Evolutionary conservation across 2,329 filamentous ascomycete genomes (phyloP), one percentile per base, ranked within the genome.

Genomic region (Elsinoe ampelina): DNA sequence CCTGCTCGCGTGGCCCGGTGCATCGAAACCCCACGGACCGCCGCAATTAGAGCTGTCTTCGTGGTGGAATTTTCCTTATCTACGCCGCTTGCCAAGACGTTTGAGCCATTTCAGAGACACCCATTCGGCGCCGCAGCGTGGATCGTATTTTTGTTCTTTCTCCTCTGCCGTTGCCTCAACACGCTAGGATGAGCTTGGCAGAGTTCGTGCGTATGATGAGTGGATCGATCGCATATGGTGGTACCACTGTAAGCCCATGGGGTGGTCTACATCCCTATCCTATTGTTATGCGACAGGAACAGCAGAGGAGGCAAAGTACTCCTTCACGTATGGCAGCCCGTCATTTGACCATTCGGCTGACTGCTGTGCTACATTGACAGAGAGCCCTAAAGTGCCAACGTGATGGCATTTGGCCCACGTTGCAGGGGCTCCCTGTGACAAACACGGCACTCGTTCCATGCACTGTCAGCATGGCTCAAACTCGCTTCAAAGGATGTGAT

Each of bases 81-180:
- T 52, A 52, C 35, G 48, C 48, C 45, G 45, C 45, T 50, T 34
- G 48, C 48, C 48, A 52, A 52, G 48, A 36, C 48, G 45, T 50
- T 50, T 34, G 45, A 50, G 45, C 48, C 32, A 36, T 52, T 52
- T 52, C 48, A 26, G 35, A 39, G 19, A 36, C 35, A 39, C 26
- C 35, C 48, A 52, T 52, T 52, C 48, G 48, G 48, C 48, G 48
- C 48, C 48, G 22, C 48, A 52, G 48, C 48, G 48, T 52, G 48
- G 48, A 52, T 52, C 48, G 48, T 39, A 26, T 52, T 36, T 52
- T 52, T 52, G 34, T 22, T 36, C 34, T 39, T 52, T n/a, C 45
- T 15, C 20, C 48, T 52, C 48, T 52, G 48, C 48, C 48, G 48
- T 52, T 52, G 30, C 48, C 48, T 52, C 48, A 38, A 52, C 35